phyloP scores from a whole-genome alignment of 352 stramenopile genomes.

The Phytophthora megakarya region DNA sequence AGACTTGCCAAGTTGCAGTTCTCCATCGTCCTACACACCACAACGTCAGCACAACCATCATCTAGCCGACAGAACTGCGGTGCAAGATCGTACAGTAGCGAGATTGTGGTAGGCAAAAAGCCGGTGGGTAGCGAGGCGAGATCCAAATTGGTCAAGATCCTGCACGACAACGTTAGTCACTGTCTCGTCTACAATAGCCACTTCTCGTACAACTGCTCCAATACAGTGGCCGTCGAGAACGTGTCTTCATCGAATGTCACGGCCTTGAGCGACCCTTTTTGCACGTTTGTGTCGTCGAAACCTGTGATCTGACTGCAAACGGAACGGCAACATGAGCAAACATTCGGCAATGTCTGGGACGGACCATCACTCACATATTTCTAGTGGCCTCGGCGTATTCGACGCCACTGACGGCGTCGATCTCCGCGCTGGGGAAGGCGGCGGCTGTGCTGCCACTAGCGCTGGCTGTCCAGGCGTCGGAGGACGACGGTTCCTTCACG shows the following conservation, averaged over 20 bases:
- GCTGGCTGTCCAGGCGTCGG: slow-evolving; percentile 45
- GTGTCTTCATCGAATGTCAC: slow-evolving; percentile 51
- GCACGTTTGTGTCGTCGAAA: slow-evolving; percentile 54
- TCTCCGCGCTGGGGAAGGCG: slow-evolving; percentile 54
- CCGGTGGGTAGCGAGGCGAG: slow-evolving; percentile 45
- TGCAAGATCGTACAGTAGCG: slow-evolving; percentile 37
- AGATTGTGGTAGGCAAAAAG: slow-evolving; percentile 61
- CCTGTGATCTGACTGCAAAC: slow-evolving; percentile 71
- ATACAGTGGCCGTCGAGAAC: slow-evolving; percentile 46
- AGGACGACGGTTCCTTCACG: slow-evolving; percentile 58
- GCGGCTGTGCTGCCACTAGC: slow-evolving; percentile 25
- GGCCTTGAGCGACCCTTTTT: slow-evolving; percentile 65
- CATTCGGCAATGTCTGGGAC: background rate
- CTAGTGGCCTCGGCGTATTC: slow-evolving; percentile 48
- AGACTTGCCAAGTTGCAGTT: slow-evolving; percentile 71
- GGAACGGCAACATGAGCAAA: slow-evolving; percentile 16
- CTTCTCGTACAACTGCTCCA: slow-evolving; percentile 48
- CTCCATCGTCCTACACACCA: slow-evolving; percentile 50
- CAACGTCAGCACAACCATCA: slow-evolving; percentile 7
- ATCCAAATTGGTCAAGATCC: slow-evolving; percentile 67
- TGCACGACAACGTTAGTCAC: slow-evolving; percentile 21
- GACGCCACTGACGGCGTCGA: slow-evolving; percentile 48
- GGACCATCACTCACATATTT: slow-evolving; percentile 48
- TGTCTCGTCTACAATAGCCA: background rate
- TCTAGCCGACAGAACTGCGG: slow-evolving; percentile 2